Percentiles rank a stretch among this genome's conserved stretches.
phyloP scores from a whole-genome alignment of 1,139 yeast species.

The Geotrichum carabidarum region DNA sequence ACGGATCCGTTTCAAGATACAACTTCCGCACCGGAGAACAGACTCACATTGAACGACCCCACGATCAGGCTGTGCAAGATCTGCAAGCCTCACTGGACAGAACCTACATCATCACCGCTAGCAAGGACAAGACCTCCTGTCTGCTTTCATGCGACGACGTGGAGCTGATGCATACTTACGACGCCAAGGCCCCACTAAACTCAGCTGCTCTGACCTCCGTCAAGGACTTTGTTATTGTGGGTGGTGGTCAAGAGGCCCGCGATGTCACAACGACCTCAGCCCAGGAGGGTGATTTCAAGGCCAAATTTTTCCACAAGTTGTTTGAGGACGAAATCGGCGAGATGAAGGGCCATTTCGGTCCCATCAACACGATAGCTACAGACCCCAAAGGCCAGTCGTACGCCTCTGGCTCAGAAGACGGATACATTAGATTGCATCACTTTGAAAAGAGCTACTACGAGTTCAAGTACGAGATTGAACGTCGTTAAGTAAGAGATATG shows the following conservation, averaged over 20 bases:
- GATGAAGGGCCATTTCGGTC: slow-evolving; percentile 98
- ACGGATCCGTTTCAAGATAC: slow-evolving; percentile 78
- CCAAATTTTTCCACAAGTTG: slow-evolving; percentile 90
- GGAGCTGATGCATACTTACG: slow-evolving; percentile 65
- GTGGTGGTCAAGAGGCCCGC: slow-evolving; percentile 99
- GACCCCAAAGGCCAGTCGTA: slow-evolving; percentile 93
- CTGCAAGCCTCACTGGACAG: slow-evolving; percentile 83
- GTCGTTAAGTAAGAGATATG: slow-evolving; percentile 8
- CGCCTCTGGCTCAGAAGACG: slow-evolving; percentile 98
- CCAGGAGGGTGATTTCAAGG: slow-evolving; percentile 94
- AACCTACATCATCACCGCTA: slow-evolving; percentile 85
- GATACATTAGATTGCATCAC: slow-evolving; percentile 88
- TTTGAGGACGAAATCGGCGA: slow-evolving; percentile 95
- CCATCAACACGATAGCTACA: slow-evolving; percentile 85
- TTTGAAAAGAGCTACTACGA: slow-evolving; percentile 91
- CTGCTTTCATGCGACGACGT: slow-evolving; percentile 75
- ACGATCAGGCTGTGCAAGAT: slow-evolving; percentile 75
- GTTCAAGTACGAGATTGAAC: slow-evolving; percentile 86
- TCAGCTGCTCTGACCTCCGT: slow-evolving; percentile 91
- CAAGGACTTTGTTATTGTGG: slow-evolving; percentile 86
- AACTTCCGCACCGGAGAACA: slow-evolving; percentile 72
- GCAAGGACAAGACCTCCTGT: slow-evolving; percentile 86
- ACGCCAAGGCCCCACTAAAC: slow-evolving; percentile 91
- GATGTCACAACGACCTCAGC: slow-evolving; percentile 95
- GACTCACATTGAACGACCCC: slow-evolving; percentile 55